These are phyloP conservation scores for Cubamyces sp. DNA, from an alignment of 768 basidiomycete genomes.

Conservation along the genomic window DNA sequence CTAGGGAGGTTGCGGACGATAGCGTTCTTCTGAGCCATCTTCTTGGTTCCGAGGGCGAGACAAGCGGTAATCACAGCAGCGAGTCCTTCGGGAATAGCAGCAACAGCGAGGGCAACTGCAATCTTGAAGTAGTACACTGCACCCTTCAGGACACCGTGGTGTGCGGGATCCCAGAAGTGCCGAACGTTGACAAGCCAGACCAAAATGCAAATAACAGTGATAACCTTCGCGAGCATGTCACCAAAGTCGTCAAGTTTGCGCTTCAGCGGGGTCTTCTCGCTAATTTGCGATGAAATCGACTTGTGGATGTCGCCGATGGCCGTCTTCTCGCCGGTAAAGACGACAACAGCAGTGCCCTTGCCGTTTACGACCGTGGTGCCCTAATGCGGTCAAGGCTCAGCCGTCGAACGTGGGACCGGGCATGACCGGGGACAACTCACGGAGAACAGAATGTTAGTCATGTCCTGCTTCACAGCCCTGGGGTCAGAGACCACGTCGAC, in stretches of 20 bases:
- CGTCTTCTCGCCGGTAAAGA: conserved; percentile 82
- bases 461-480: conserved; percentile 95
- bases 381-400: conserved; percentile 40
- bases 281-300: conserved; percentile 91
- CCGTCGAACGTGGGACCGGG: background rate
- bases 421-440: conserved; percentile 46
- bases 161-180: conserved; percentile 95
- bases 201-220: conserved; percentile 93
- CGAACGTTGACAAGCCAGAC: conserved; percentile 98
- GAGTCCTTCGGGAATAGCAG: conserved; percentile 98
- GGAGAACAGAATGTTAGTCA: conserved; percentile 95
- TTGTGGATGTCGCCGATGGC: conserved; percentile 98
- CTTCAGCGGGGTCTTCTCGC: conserved; percentile 96
- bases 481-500: conserved; percentile 66
- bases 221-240: conserved; percentile 96
- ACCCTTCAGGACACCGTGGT: conserved; percentile 88
- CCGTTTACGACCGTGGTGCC: conserved; percentile 98
- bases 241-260: conserved; percentile 98
- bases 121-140: conserved; percentile 99
- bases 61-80: conserved; percentile 98
- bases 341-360: conserved; percentile 83
- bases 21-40: conserved; percentile 99
- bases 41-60: conserved; percentile 94
- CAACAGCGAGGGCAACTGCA: conserved; percentile 97
- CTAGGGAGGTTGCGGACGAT: conserved; percentile 96